Evolutionary conservation across 768 basidiomycete genomes (phyloP), one percentile per base, ranked within the genome.

Genomic region (Cystobasidium ongulense): DNA sequence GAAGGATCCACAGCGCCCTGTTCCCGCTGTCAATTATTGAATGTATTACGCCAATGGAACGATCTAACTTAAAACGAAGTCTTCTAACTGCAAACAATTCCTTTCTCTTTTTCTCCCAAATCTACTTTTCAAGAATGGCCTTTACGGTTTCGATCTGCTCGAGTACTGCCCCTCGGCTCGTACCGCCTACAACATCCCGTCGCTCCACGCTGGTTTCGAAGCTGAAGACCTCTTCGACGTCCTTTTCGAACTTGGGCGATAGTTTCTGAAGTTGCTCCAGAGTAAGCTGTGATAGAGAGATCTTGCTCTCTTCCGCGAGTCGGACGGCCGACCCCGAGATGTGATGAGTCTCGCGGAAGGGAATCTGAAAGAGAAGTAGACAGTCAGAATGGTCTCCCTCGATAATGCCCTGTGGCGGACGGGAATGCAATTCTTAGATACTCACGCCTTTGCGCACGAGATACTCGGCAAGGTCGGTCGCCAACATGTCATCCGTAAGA

Each of bases 261-360:
- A 99, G 83, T 39, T 81, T 81, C 80, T 89, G 86, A 83, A 87
- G 94, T 81, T 99, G 92, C 39, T 87, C 82, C 63, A 93, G 83
- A 0, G 87, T 85, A 75, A 99, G 85, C 63, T 90, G 87, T 75
- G 91, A 88, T 50, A 99, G 84, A 78, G 91, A 89, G 77, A 89
- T 88, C 74, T 86, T 85, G 38, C 87, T 86, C 52, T 88, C 84
- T 81, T 99, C 96, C 0, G 95, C 95, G 43, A 97, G 85, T 0
- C 95, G 93, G 57, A 99, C 95, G 23, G 95, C 93, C 17, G 92
- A 88, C 2, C 96, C 96, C 2, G 96, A 97, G 77, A 99, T 88
- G 81, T 99, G 96, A 80, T 99, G 96, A 0, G 96, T 99, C 82
- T 97, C 92, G 53, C 96, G 89, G 87, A 99, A 98, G 8, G 96